Evolutionary conservation across 768 basidiomycete species (phyloP), one percentile per base, ranked within the genome.

Genomic region (Pisolithus tinctorius): DNA sequence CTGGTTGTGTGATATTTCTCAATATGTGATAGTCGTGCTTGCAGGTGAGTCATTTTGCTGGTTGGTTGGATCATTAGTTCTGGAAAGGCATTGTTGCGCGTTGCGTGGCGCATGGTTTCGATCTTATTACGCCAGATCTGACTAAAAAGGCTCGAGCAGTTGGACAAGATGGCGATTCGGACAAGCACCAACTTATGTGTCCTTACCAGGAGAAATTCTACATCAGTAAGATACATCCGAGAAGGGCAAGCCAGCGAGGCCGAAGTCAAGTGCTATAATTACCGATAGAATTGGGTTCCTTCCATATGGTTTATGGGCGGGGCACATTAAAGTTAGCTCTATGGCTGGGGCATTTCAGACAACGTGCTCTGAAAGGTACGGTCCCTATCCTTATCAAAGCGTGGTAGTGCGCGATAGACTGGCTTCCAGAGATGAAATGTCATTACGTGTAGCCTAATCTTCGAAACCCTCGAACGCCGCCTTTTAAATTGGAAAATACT

Each of bases 321-420:
- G n/a, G 38, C 7, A 47, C 36, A 50, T 16, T 50, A 65, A 65
- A 56, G 64, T 66, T 65, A 64, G 48, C 63, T 66, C 64, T 53
- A 45, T 37, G n/a, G 27, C 34, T 36, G 31, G 10, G 10, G 14
- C 20, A 5, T 25, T 45, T 39, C 53, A 46, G 48, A 31, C 51
- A 55, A 56, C 45, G 48, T 46, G 49, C 49, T 49, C 45, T 53
- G 26, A 16, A 45, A 36, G 16, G n/a, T 47, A 34, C 30, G 31
- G n/a, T 34, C 34, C 45, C 45, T 46, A 31, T 29, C 30, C 20
- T 36, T 47, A 47, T 47, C 45, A 20, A 47, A 47, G 10, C 9
- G 17, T 4, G 31, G 52, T 48, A 36, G 43, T n/a, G 48, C 26
- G 26, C 53, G 44, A 50, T 47, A 25, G 47, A 17, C 20, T 34